Base-by-base conservation (phyloP, 139 green algal genomes). In the Diplosphaera chodatii region DNA sequence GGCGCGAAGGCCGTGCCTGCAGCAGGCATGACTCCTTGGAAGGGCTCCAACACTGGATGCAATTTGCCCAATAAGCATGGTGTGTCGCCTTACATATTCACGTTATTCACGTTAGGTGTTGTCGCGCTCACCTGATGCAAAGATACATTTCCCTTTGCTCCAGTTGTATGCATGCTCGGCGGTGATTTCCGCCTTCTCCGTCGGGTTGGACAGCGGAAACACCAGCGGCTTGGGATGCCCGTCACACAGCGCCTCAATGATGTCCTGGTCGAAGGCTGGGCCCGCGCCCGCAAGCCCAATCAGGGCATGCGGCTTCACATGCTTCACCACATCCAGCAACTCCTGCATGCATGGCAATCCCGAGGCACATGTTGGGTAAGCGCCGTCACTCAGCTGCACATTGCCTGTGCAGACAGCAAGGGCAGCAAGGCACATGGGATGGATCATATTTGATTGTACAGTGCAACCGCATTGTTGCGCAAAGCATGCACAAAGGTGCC, bases 121-220 rank as follows among this genome's bases (percentile, higher is more conserved):
- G n/a, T n/a, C n/a, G n/a, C n/a, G 20, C 28, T 27, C 34, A 69
- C 62, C 70, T 65, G 70, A 69, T 4, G 62, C 37, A 4, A 69
- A 69, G n/a, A 75, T 64, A 16, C 31, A 66, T 2, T 80, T 75
- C 55, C 86, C 90, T 27, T 83, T 71, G 18, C 63, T 91, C 71
- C 67, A 82, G 25, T 77, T n/a, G 64, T 74, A 75, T 25, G 81
- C 81, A 8, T 97, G 74, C 81, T 90, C 78, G 5, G 86, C 87
- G 23, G 89, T 96, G 89, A 89, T 92, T 84, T 97, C 92, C 1
- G 89, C 72, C 74, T 91, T 89, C 66, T 41, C 70, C 8, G 89
- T 96, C 18, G 91, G 91, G 78, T 96, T 96, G 72, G 88, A 95
- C 22, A 96, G 82, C 32, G 91, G 85, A 77, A 96, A 93, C 65